Evolutionary conservation across 129 eudicot species (phyloP).

Genomic region (Chrysanthemum seticuspe): DNA sequence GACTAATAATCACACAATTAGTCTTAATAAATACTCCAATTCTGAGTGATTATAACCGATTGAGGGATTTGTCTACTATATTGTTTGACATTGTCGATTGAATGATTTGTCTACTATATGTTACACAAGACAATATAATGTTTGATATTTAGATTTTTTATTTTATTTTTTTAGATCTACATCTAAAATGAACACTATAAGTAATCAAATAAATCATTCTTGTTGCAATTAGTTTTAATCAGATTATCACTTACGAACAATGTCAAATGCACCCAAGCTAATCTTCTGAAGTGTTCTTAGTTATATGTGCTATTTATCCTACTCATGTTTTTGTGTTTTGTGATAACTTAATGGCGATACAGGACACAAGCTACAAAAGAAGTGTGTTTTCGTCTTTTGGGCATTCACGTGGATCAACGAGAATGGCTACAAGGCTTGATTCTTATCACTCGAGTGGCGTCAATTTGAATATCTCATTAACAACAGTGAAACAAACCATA

Average conservation of each 20-base stretch:
- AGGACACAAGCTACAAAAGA: slow-evolving; percentile 46
- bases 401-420: slow-evolving; percentile 37
- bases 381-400: slow-evolving; percentile 37
- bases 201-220: too few species aligned
- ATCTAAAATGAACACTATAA: too few species aligned
- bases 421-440: slow-evolving; percentile 36
- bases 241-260: too few species aligned
- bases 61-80: neutral
- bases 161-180: too few species aligned
- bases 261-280: too few species aligned
- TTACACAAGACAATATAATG: too few species aligned
- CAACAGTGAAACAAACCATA: slow-evolving; percentile 28
- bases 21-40: neutral
- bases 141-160: too few species aligned
- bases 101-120: too few species aligned
- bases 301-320: neutral
- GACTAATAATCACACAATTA: neutral
- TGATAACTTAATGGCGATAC: slow-evolving; percentile 13
- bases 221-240: too few species aligned
- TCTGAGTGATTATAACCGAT: too few species aligned
- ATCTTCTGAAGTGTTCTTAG: neutral
- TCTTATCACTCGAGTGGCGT: slow-evolving; percentile 37
- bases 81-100: neutral
- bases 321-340: neutral
- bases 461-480: slow-evolving; percentile 31